Evolutionary conservation across 2,329 filamentous ascomycete species (phyloP), one percentile per base, ranked within the genome.

Genomic region (Monilinia fructigena): DNA sequence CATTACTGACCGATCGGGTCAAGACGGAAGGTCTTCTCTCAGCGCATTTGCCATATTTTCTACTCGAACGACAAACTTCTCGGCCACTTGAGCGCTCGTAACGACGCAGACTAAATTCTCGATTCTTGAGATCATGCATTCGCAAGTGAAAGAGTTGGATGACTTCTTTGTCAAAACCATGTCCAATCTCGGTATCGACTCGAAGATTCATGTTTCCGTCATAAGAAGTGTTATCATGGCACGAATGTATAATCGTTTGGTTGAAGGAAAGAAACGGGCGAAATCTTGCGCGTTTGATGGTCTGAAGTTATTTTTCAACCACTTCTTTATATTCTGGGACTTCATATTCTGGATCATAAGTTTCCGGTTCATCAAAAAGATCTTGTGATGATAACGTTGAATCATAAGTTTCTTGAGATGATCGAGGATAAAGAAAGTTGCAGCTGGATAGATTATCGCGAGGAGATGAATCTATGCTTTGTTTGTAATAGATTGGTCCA

Each of bases 141-240:
- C 93, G 90, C 68, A 98, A 82, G 78, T 99, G 94, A 79, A 97
- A 98, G 58, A 99, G 87, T 76, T 89, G 86, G 14, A 87, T 79
- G 6, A 88, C 91, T 73, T 87, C 86, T 69, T 87, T 85, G 70
- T 85, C 85, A 42, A 59, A 55, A 14, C 65, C 65, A 35, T 84
- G 83, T 35, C 81, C 79, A 55, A 91, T 85, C 69, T 90, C 82
- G 7, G 92, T 94, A 76, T 97, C 93, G 67, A 98, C 84, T 42
- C 93, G 89, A 66, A 99, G 83, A 76, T 98, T 98, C 92, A 97
- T 96, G 81, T 97, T 97, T 47, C 94, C 94, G 76, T 99, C 94
- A 4, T 89, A 79, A 0, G 93, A 95, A 59, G 91, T 87, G 78
- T 97, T 92, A 76, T 98, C 95, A 76, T 98, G 94, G n/a, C n/a